A percentile compares a stretch with the other conserved stretches of the same genome.
phyloP scores from a whole-genome alignment of 139 green algal genomes.

The Picochlorum sp. region DNA sequence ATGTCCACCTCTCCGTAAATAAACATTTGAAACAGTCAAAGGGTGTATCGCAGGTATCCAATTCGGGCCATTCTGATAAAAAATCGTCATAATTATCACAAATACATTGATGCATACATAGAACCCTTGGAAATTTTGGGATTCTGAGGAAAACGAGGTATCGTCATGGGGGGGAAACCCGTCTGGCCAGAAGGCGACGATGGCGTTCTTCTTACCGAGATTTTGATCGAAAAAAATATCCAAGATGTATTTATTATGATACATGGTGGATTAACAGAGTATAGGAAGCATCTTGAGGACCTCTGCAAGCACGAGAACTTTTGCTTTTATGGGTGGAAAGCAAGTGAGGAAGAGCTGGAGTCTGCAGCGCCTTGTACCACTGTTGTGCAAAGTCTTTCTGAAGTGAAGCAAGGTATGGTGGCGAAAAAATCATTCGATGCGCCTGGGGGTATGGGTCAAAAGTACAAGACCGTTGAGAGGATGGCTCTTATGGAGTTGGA shows the following conservation, averaged over 20 bases:
- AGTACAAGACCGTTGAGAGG: slow-evolving; percentile 36
- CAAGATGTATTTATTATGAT: slow-evolving; percentile 22
- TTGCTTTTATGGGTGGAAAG: not conserved
- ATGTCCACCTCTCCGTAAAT: too few species aligned
- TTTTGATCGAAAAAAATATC: slow-evolving; percentile 11
- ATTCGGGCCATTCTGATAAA: too few species aligned
- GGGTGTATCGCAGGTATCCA: too few species aligned
- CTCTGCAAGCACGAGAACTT: not conserved
- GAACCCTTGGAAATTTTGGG: not conserved
- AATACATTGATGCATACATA: not conserved
- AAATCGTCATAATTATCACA: too few species aligned
- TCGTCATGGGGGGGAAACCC: not conserved
- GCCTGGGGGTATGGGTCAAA: slow-evolving; percentile 36
- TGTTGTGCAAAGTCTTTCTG: not conserved
- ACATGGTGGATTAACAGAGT: slow-evolving; percentile 2
- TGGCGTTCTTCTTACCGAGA: slow-evolving; percentile 5
- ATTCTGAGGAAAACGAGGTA: not conserved
- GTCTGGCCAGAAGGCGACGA: slow-evolving; percentile 17
- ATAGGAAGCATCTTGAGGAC: not conserved
- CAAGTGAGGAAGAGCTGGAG: not conserved
- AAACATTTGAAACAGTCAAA: too few species aligned
- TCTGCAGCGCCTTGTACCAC: slow-evolving; percentile 6
- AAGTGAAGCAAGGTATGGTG: slow-evolving; percentile 14
- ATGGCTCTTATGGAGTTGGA: slow-evolving; percentile 10
- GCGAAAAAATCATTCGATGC: slow-evolving; percentile 22